Conservation (phyloP, 805 yeast genomes). For the Candida patagonica region DNA sequence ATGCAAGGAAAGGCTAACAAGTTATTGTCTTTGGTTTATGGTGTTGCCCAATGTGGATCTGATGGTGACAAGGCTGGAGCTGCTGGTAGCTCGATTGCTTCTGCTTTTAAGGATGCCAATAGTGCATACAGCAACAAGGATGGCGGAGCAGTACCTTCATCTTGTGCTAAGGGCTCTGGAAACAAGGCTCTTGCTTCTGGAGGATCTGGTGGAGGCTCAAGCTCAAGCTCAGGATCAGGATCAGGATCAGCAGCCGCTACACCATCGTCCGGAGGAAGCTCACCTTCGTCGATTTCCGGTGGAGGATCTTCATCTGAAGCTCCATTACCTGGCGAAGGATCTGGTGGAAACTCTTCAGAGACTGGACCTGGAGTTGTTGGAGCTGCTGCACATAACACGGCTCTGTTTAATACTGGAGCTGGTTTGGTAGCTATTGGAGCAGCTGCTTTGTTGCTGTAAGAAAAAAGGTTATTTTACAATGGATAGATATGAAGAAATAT, state of each 20-base stretch:
- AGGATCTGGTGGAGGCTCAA: slow-evolving; percentile 13
- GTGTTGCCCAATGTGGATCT: neutral
- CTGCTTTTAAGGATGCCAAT: slow-evolving; percentile 8
- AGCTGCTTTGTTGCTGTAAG: slow-evolving; percentile 12
- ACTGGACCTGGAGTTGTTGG: slow-evolving; percentile 3
- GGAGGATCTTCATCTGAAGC: neutral
- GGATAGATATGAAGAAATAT: no score
- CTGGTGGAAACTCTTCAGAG: neutral
- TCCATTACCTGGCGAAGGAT: neutral
- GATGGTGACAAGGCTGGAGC: slow-evolving; percentile 10
- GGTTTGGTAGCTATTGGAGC: slow-evolving; percentile 9
- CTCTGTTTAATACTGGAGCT: slow-evolving; percentile 4
- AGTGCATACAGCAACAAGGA: slow-evolving; percentile 7
- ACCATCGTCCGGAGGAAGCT: slow-evolving; percentile 7
- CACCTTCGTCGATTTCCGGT: neutral
- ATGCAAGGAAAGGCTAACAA: slow-evolving; percentile 16
- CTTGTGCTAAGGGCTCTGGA: slow-evolving; percentile 3
- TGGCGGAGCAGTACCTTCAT: slow-evolving; percentile 5
- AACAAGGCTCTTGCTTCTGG: slow-evolving; percentile 7
- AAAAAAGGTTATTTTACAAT: no score
- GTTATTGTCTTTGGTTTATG: slow-evolving; percentile 15
- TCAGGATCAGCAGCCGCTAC: slow-evolving; percentile 5
- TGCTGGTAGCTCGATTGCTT: slow-evolving; percentile 10
- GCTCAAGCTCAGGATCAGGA: slow-evolving; percentile 9
- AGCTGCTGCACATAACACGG: slow-evolving; percentile 1